A percentile compares a stretch with the other conserved stretches of the same genome.
These are phyloP conservation scores for Xylariaceae sp. DNA, from an alignment of 2,329 filamentous ascomycete species.

Conservation along the genomic window DNA sequence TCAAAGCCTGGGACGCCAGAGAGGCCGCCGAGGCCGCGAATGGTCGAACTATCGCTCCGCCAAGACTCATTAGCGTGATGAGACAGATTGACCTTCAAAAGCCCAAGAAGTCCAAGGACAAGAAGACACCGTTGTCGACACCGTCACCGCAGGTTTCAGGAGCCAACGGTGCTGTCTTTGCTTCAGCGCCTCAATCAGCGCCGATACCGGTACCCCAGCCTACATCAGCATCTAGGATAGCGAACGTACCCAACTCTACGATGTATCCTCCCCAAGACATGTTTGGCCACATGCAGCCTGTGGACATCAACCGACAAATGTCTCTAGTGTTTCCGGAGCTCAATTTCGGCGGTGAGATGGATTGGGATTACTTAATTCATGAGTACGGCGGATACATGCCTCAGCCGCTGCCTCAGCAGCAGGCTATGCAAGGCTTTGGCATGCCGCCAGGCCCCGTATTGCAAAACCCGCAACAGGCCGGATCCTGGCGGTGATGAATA, in stretches of 20 bases:
- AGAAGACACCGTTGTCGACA: slow-evolving; percentile 25
- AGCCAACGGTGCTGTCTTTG: slow-evolving; percentile 19
- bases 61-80: slow-evolving; percentile 44
- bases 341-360: slow-evolving; percentile 32
- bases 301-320: slow-evolving; percentile 29
- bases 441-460: background rate
- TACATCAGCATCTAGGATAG: slow-evolving; percentile 9
- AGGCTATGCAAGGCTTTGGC: slow-evolving; percentile 16
- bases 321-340: slow-evolving; percentile 29
- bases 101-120: slow-evolving; percentile 33
- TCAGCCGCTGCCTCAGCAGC: slow-evolving; percentile 3
- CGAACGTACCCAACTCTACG: slow-evolving; percentile 15
- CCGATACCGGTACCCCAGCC: slow-evolving; percentile 19
- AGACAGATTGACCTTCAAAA: slow-evolving; percentile 36
- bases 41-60: slow-evolving; percentile 40
- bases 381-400: slow-evolving; percentile 28
- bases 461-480: slow-evolving; percentile 16
- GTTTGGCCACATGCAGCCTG: slow-evolving; percentile 23
- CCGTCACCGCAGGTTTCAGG: slow-evolving; percentile 27
- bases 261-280: slow-evolving; percentile 24
- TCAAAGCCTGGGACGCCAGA: slow-evolving; percentile 58
- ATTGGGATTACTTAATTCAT: slow-evolving; percentile 30
- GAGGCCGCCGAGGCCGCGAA: slow-evolving; percentile 42
- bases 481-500: slow-evolving; percentile 14
- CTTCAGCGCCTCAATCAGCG: slow-evolving; percentile 6